Base-by-base conservation (phyloP, 2,329 filamentous ascomycete genomes). In the Tolypocladium ophioglossoides region DNA sequence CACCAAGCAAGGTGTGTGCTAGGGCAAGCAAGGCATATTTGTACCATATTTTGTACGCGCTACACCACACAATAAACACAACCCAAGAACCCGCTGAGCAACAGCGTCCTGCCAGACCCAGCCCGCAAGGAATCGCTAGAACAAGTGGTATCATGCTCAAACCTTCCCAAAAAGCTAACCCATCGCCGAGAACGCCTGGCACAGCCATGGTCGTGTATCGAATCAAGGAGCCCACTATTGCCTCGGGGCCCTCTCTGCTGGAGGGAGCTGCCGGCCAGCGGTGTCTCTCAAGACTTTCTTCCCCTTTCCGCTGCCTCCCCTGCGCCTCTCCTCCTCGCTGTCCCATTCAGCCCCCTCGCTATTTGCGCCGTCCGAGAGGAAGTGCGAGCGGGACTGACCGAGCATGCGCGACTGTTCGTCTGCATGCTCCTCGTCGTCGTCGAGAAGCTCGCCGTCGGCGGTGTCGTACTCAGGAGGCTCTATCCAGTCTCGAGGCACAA, bases 401-500 rank as follows among this genome's bases (percentile, higher is more conserved):
- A 86, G 70, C 83, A 85, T 87, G 57, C 74, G 76, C 55, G 77
- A 77, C 61, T 74, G 74, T 72, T 83, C 84, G 58, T 78, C 69
- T 2, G 70, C 67, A 48, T 71, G 66, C 27, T 72, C 67, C 20
- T 78, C 73, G 55, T 80, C 75, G 51, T 79, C 76, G 39, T 83
- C 80, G 53, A 90, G 68, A 56, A 89, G 73, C 64, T 84, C 85
- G 56, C 86, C 87, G 57, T 89, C 86, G 37, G 82, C 83, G 18
- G 80, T 84, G 56, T 89, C 86, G 64, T 83, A 85, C 61, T 91
- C 88, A 2, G 89, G 89, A 51, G 88, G 85, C 48, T 85, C 81
- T 58, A 94, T 82, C 89, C 89, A 94, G 64, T 91, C 88, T 57
- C 79, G 78, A 14, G 89, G 89, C 49, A 95, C 88, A 22, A 95